Evolutionary conservation across 208 protist genomes (phyloP).

Genomic region (Crithidia bombi): DNA sequence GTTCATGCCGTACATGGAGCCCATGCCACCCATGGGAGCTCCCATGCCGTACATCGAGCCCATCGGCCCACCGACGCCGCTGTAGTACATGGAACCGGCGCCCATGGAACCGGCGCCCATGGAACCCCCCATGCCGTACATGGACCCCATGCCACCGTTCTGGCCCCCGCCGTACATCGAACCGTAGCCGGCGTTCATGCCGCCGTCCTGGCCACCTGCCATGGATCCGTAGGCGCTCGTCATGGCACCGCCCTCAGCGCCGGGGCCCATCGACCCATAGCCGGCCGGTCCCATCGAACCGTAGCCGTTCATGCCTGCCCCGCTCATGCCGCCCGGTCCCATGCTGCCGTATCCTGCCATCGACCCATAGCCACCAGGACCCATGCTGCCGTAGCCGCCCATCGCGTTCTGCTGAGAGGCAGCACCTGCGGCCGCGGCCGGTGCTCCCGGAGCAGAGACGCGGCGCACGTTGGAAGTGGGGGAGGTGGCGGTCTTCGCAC

Average conservation of each 20-base stretch:
- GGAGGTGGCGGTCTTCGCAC: neutral
- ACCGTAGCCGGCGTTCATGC: slow-evolving; percentile 26
- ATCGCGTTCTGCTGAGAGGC: slow-evolving; percentile 5
- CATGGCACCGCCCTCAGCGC: slow-evolving; percentile 18
- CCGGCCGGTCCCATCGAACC: slow-evolving; percentile 13
- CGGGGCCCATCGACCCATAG: slow-evolving; percentile 15
- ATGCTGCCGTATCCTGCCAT: neutral
- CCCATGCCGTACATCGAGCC: slow-evolving; percentile 38
- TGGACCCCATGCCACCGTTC: slow-evolving; percentile 25
- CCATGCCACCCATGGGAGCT: slow-evolving; percentile 29
- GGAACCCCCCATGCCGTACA: slow-evolving; percentile 20
- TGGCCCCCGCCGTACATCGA: slow-evolving; percentile 19
- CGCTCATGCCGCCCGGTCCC: slow-evolving; percentile 2
- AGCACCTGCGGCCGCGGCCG: neutral
- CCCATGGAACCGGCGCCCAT: too few species aligned
- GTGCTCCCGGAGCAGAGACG: neutral
- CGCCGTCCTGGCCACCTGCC: slow-evolving; percentile 9
- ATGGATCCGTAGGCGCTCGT: slow-evolving; percentile 21
- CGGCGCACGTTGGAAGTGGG: neutral
- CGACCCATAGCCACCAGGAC: slow-evolving; percentile 2
- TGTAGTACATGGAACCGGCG: slow-evolving; percentile 27
- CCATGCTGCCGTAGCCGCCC: slow-evolving; percentile 29
- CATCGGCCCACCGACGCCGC: slow-evolving; percentile 20
- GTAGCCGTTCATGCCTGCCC: slow-evolving; percentile 21
- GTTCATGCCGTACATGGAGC: slow-evolving; percentile 56